Percentiles rank a stretch among this genome's conserved stretches.
Conservation (phyloP, 805 yeast species). For the Nakazawaea wyomingensis region DNA sequence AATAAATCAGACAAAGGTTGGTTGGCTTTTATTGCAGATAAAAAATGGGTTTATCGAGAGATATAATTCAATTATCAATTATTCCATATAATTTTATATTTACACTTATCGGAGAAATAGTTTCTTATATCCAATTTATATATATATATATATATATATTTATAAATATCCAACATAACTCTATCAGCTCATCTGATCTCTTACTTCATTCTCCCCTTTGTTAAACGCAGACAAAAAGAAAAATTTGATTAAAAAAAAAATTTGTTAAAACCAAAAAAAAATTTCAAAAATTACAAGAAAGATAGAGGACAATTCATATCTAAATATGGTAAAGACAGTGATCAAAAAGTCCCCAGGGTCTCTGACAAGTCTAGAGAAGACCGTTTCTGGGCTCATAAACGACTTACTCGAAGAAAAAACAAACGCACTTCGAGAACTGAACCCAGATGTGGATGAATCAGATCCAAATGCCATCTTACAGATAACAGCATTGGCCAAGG, state of each 20-base stretch:
- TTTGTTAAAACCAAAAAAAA: not conserved
- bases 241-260: not conserved
- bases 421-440: slow-evolving; percentile 31
- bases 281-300: no score
- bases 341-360: slow-evolving; percentile 20
- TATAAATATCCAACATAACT: no score
- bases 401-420: slow-evolving; percentile 57
- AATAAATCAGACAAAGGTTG: no score
- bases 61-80: no score
- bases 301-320: no score
- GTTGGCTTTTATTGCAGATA: no score
- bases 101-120: no score
- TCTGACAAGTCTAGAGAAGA: slow-evolving; percentile 43
- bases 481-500: slow-evolving; percentile 50
- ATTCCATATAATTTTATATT: no score
- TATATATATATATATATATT: no score
- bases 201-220: not conserved
- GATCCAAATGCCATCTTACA: slow-evolving; percentile 32
- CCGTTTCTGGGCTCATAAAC: slow-evolving; percentile 50
- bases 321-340: slow-evolving; percentile 18
- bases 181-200: not conserved
- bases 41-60: no score
- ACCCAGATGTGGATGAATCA: slow-evolving; percentile 25
- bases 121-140: no score
- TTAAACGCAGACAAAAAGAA: not conserved